Base-by-base conservation (phyloP, 2,329 filamentous ascomycete genomes). In the Monosporascus sp. region DNA sequence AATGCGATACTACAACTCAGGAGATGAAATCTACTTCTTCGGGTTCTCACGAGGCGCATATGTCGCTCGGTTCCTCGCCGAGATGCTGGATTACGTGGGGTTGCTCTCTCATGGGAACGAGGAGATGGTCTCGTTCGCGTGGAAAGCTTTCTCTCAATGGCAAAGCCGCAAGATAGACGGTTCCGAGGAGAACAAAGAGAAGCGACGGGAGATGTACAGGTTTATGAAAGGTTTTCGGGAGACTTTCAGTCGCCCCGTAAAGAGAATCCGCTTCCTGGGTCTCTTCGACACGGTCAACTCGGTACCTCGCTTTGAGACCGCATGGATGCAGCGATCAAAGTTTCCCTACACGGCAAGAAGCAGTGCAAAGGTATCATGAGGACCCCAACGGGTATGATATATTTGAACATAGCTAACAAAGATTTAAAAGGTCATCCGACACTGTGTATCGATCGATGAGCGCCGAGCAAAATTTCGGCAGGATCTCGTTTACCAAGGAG, bases 41-140 rank as follows among this genome's bases (percentile, higher is more conserved):
- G 87, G 87, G 0, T 90, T 90, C 70, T 86, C 82, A 44, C 80
- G 87, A 20, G 87, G 87, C 18, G 80, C 86, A 1, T 90, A 90
- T 62, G 86, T 88, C 44, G 87, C 86, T 0, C 81, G 86, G 3
- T 90, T 90, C 62, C 71, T 90, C 1, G 88, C 89, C 0, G 89
- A 94, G 64, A 93, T 93, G 89, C 77, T 94, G 6, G 89, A 94
- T 62, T 85, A 89, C 60, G 84, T 94, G 51, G 90, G 90, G 1
- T 75, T 95, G 0, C 75, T 95, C 15, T 86, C 85, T 14, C 85
- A 88, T 49, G 89, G 90, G 11, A 95, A 95, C 61, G 88, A 95
- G 64, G 90, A 94, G 60, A 86, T 94, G 84, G 84, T 90, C 49
- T 77, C 80, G 4, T 95, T 95, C 65, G 89, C 88, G 0, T 94